phyloP scores from a whole-genome alignment of 2,329 filamentous ascomycete genomes.

The Dactylellina sp. region DNA sequence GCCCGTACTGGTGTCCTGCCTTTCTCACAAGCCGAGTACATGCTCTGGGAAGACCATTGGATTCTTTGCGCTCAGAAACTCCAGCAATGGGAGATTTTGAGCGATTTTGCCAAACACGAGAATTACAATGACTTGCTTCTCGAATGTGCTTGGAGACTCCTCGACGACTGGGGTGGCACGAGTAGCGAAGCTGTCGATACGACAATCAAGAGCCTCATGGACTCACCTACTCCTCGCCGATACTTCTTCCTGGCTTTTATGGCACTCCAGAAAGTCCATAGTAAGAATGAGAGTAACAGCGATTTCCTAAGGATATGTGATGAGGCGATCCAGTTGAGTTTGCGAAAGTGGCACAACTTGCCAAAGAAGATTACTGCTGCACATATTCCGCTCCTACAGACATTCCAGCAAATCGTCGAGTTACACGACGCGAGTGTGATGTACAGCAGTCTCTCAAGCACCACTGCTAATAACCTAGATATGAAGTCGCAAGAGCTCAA shows the following conservation, averaged over 20 bases:
- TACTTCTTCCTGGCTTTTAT: constrained; percentile 99
- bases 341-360: constrained; percentile 99
- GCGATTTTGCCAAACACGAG: constrained; percentile 98
- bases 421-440: constrained; percentile 98
- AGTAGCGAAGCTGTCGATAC: constrained; percentile 90
- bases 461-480: constrained; percentile 86
- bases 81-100: constrained; percentile 98
- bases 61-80: constrained; percentile 96
- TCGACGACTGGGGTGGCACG: constrained; percentile 92
- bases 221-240: constrained; percentile 91
- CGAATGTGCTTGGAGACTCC: constrained; percentile 94
- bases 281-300: constrained; percentile 80
- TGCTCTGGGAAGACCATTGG: constrained; percentile 99
- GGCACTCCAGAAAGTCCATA: constrained; percentile 92
- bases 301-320: constrained; percentile 94
- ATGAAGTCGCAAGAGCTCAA: constrained; percentile 96
- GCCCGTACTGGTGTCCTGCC: constrained; percentile 95
- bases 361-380: constrained; percentile 92
- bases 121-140: constrained; percentile 96
- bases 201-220: constrained; percentile 96
- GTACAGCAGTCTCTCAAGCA: constrained; percentile 87
- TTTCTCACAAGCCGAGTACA: constrained; percentile 96
- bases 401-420: constrained; percentile 98
- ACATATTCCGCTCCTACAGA: constrained; percentile 92
- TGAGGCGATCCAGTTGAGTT: constrained; percentile 95